Evolutionary conservation across 2,329 filamentous ascomycete species (phyloP).

Genomic region (Hypoxylon sp.): DNA sequence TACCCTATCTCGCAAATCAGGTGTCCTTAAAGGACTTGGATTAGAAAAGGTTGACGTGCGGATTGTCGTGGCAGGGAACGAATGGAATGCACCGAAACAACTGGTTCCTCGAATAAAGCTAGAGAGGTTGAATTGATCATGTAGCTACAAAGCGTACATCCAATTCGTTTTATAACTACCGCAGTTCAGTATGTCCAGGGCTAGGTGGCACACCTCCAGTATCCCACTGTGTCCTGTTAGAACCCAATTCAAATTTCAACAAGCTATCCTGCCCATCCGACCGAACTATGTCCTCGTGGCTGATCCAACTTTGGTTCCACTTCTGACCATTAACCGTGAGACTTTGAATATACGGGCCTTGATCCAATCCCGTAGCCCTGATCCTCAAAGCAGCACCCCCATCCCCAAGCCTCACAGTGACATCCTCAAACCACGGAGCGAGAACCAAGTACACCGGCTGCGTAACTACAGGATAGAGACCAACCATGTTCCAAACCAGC

Average conservation of each 20-base stretch:
- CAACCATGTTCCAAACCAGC: slow-evolving; percentile 64
- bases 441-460: slow-evolving; percentile 65
- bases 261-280: slow-evolving; percentile 50
- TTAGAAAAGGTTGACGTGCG: too few species aligned
- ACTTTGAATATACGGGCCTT: slow-evolving; percentile 61
- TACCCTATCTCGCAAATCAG: too few species aligned
- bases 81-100: too few species aligned
- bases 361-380: slow-evolving; percentile 53
- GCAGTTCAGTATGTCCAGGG: slow-evolving; percentile 36
- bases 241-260: slow-evolving; percentile 58
- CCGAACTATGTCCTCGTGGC: slow-evolving; percentile 58
- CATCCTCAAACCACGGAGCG: slow-evolving; percentile 57
- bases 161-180: too few species aligned
- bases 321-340: slow-evolving; percentile 60
- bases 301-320: slow-evolving; percentile 65
- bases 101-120: slow-evolving; percentile 1
- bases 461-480: slow-evolving; percentile 64
- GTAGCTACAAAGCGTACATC: too few species aligned
- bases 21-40: too few species aligned
- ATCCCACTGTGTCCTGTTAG: slow-evolving; percentile 55
- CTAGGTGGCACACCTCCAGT: slow-evolving; percentile 60
- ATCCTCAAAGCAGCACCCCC: slow-evolving; percentile 56
- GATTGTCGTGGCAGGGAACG: too few species aligned
- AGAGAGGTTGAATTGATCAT: background rate
- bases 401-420: slow-evolving; percentile 58